Conservation (phyloP, 176 grass and related monocot species). For the Cocos nucifera region DNA sequence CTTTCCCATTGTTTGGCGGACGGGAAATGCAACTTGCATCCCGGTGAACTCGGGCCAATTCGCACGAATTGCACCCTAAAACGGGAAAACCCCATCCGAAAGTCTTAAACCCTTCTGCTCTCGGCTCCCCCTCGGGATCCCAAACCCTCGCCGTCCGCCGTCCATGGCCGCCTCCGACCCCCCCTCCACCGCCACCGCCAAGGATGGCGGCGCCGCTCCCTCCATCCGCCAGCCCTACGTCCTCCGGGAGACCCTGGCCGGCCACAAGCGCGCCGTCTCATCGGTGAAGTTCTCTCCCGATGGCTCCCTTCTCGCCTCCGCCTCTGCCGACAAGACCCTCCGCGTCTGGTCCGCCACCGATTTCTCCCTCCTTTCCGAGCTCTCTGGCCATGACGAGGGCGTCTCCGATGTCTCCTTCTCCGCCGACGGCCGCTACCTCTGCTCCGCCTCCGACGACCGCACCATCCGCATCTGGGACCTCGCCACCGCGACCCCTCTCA, state of each 20-base stretch:
- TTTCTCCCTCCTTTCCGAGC: slow-evolving; percentile 39
- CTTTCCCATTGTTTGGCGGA: too few relatives aligned
- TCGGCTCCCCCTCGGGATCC: too few relatives aligned
- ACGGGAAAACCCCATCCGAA: too few relatives aligned
- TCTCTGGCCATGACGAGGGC: slow-evolving; percentile 44
- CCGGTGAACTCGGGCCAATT: too few relatives aligned
- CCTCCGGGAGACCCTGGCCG: slow-evolving; percentile 46
- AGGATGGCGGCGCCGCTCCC: background rate
- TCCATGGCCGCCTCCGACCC: slow-evolving; percentile 23
- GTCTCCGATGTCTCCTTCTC: slow-evolving; percentile 90
- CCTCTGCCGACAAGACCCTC: slow-evolving; percentile 70
- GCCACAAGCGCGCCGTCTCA: slow-evolving; percentile 58
- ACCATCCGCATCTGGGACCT: slow-evolving; percentile 92
- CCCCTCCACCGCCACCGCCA: slow-evolving; percentile 8
- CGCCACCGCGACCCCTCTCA: slow-evolving; percentile 44
- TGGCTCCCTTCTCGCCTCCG: slow-evolving; percentile 68
- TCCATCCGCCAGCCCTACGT: slow-evolving; percentile 33
- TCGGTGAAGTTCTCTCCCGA: slow-evolving; percentile 85
- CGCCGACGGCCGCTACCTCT: slow-evolving; percentile 53
- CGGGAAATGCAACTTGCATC: too few relatives aligned
- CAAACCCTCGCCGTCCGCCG: background rate
- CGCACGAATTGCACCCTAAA: too few relatives aligned
- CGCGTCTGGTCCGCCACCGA: slow-evolving; percentile 57
- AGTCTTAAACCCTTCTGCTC: too few relatives aligned
- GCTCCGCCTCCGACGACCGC: slow-evolving; percentile 81